Conservation (phyloP, 768 basidiomycete genomes). For the Trametes cubensis region DNA sequence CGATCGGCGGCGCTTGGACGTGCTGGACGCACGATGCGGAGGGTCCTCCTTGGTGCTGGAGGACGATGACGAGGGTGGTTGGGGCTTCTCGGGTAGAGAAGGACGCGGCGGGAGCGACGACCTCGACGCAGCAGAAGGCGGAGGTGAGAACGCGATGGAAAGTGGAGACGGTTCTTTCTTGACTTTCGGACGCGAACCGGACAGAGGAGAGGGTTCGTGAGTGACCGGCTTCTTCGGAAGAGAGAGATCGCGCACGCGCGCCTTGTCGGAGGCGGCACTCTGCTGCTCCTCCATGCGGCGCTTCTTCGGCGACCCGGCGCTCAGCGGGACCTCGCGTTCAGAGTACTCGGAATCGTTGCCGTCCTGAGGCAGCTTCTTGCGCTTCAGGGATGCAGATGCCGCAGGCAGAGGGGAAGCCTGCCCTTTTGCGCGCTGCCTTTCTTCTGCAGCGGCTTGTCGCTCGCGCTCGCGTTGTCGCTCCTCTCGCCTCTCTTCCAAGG, state of each 20-base stretch:
- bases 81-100: constrained; percentile 16
- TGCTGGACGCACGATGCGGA: constrained; percentile 8
- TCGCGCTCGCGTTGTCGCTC: constrained; percentile 12
- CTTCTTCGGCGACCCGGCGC: constrained; percentile 21
- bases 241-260: constrained; percentile 20
- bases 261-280: constrained; percentile 10
- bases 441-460: constrained; percentile 9
- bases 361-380: constrained; percentile 30
- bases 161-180: constrained; percentile 40
- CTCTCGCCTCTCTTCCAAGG: constrained; percentile 15
- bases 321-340: constrained; percentile 19
- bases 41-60: constrained; percentile 9
- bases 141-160: constrained; percentile 28
- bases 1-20: constrained; percentile 42
- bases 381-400: constrained; percentile 23
- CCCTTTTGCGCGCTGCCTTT: constrained; percentile 12
- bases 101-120: constrained; percentile 16
- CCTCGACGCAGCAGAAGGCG: constrained; percentile 15
- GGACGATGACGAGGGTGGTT: constrained; percentile 16
- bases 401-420: constrained; percentile 8
- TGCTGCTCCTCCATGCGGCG: constrained; percentile 19
- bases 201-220: constrained; percentile 29
- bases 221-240: constrained; percentile 40
- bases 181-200: constrained; percentile 35
- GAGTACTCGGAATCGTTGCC: constrained; percentile 26